These are phyloP conservation scores for Ceratobasidium sp. DNA, from an alignment of 1,284 basidiomycete genomes.

Conservation along the genomic window DNA sequence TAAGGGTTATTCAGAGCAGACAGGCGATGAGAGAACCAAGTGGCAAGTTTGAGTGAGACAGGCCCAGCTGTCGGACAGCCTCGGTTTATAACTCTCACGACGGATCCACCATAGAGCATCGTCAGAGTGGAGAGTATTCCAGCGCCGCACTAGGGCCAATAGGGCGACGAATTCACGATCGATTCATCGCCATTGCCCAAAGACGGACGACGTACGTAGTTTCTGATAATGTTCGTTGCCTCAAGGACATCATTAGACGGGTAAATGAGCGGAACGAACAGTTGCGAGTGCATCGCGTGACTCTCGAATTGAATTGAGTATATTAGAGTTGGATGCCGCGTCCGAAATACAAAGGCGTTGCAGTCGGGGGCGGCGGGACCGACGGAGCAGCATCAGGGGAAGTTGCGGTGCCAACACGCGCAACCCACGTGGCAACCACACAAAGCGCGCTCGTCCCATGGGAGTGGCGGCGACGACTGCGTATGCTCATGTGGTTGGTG, in stretches of 20 bases:
- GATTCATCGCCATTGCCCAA: slow-evolving; percentile 26
- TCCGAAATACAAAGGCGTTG: slow-evolving; percentile 36
- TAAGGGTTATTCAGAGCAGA: slow-evolving; percentile 4
- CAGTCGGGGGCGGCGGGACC: slow-evolving; percentile 24
- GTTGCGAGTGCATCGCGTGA: slow-evolving; percentile 28
- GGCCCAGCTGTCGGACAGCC: slow-evolving; percentile 22
- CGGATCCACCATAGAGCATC: slow-evolving; percentile 31
- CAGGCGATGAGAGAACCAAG: neutral
- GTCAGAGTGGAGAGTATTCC: slow-evolving; percentile 33
- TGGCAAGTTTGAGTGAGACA: neutral
- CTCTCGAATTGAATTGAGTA: slow-evolving; percentile 12
- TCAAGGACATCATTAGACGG: slow-evolving; percentile 14
- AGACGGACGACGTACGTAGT: slow-evolving; percentile 35
- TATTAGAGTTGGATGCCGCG: slow-evolving; percentile 6
- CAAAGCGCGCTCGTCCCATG: slow-evolving; percentile 34
- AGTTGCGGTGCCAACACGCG: slow-evolving; percentile 34
- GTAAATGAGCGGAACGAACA: slow-evolving; percentile 39
- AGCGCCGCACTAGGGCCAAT: slow-evolving; percentile 27
- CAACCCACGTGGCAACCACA: slow-evolving; percentile 43
- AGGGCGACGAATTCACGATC: slow-evolving; percentile 29
- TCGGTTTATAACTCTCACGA: slow-evolving; percentile 31
- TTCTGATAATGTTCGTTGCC: slow-evolving; percentile 30
- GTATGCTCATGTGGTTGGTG: neutral
- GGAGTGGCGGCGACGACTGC: neutral
- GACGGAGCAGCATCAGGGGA: neutral